These are phyloP conservation scores for Yueomyces sinensis DNA, from an alignment of 805 yeast species.

Conservation along the genomic window DNA sequence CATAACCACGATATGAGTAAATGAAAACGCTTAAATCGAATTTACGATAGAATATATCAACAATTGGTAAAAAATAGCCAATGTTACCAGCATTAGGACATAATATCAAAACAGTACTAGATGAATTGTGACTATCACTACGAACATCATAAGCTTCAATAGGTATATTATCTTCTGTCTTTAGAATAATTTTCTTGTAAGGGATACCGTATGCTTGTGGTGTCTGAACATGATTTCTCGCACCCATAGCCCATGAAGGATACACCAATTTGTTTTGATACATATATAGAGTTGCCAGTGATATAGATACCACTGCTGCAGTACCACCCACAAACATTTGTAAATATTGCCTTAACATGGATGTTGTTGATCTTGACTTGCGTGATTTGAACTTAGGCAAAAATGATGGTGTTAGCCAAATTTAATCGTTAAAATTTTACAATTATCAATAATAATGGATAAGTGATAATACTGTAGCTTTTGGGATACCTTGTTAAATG, in stretches of 20 bases:
- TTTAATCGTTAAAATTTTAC: no score
- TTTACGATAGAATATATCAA: slow-evolving; percentile 45
- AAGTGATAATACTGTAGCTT: no score
- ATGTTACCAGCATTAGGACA: slow-evolving; percentile 96
- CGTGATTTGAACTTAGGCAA: no score
- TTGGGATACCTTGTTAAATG: no score
- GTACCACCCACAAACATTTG: slow-evolving; percentile 31
- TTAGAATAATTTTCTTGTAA: slow-evolving; percentile 45
- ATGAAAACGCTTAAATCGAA: slow-evolving; percentile 67
- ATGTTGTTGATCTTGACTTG: no score
- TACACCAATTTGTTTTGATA: slow-evolving; percentile 60
- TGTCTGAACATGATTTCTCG: slow-evolving; percentile 53
- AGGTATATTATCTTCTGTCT: slow-evolving; percentile 56
- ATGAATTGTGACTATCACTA: slow-evolving; percentile 22
- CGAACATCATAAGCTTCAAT: slow-evolving; percentile 46
- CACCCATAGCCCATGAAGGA: slow-evolving; percentile 69
- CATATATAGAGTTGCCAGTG: slow-evolving; percentile 41
- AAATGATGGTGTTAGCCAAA: no score
- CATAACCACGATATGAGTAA: slow-evolving; percentile 86
- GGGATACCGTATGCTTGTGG: slow-evolving; percentile 60
- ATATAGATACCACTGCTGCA: slow-evolving; percentile 30
- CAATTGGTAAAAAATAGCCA: slow-evolving; percentile 79
- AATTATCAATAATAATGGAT: no score
- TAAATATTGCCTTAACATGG: no score
- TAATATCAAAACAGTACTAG: slow-evolving; percentile 58